Conservation (phyloP, 208 protist species). For the Trypanosoma theileri region DNA sequence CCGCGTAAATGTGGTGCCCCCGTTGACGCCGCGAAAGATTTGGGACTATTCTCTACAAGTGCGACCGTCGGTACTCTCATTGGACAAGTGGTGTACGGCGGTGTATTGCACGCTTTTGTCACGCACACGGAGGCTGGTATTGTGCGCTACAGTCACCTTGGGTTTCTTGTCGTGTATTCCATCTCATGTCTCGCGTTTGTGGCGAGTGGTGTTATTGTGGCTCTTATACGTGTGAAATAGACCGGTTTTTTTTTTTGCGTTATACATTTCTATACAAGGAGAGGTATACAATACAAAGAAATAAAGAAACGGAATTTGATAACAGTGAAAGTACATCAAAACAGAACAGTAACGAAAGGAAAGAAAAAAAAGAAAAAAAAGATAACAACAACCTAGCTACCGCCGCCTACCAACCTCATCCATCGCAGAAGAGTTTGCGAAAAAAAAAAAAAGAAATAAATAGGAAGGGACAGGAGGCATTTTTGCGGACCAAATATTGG, state of each 20-base stretch:
- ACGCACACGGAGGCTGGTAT: background rate
- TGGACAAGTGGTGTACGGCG: constrained; percentile 34
- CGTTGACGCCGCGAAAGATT: constrained; percentile 41
- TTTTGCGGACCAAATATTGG: too few species aligned
- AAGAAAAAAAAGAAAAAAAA: constrained; percentile 3
- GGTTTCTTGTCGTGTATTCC: constrained; percentile 26
- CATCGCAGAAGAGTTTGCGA: too few species aligned
- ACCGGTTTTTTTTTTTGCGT: background rate
- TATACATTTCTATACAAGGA: background rate
- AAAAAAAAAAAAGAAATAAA: too few species aligned
- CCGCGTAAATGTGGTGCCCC: constrained; percentile 22
- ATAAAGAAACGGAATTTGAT: too few species aligned
- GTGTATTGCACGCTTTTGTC: constrained; percentile 24
- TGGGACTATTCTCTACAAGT: constrained; percentile 35
- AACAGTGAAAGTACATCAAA: constrained; percentile 1
- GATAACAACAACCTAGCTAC: background rate
- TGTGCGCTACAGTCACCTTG: constrained; percentile 15
- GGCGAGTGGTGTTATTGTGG: constrained; percentile 9
- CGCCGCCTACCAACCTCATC: too few species aligned
- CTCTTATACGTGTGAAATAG: constrained; percentile 27
- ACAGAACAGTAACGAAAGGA: background rate
- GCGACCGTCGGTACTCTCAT: constrained; percentile 30
- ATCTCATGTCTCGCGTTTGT: constrained; percentile 23
- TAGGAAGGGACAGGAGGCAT: too few species aligned
- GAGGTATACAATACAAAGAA: constrained; percentile 1